Evolutionary conservation across 2,329 filamentous ascomycete species (phyloP).

Genomic region (Calonectria multiphialidica): DNA sequence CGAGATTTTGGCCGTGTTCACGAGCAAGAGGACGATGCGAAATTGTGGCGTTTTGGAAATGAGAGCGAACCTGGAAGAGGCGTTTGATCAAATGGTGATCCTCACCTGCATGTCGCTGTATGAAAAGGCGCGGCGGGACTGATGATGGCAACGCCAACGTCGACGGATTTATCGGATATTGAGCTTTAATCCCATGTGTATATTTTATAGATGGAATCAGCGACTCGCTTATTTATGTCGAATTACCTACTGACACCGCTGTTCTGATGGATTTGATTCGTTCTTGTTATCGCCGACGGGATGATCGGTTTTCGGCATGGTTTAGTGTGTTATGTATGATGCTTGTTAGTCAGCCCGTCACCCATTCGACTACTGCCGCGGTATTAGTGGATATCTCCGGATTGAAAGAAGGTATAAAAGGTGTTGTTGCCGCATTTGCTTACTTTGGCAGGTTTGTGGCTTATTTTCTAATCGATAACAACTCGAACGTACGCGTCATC

Average conservation of each 20-base stretch:
- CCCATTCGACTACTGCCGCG: not conserved
- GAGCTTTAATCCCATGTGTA: not conserved
- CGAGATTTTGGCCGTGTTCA: constrained; percentile 30
- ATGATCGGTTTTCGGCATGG: not conserved
- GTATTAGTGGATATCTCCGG: constrained; percentile 9
- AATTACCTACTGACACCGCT: not conserved
- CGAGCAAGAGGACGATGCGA: constrained; percentile 7
- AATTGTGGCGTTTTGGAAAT: constrained; percentile 30
- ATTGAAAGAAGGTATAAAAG: not conserved
- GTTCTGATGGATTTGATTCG: not conserved
- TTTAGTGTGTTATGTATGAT: not conserved
- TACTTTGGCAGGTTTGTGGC: too few relatives aligned
- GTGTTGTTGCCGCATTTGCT: not conserved
- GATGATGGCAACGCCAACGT: not conserved
- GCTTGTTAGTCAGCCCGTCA: not conserved
- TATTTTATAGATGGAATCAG: not conserved
- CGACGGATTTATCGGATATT: not conserved
- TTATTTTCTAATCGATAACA: not conserved
- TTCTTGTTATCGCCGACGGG: not conserved
- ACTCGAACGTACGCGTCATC: not conserved
- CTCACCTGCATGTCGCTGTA: constrained; percentile 28
- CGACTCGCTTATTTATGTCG: not conserved
- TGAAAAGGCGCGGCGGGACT: constrained; percentile 27
- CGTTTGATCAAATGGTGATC: constrained; percentile 32
- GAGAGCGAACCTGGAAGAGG: constrained; percentile 23